These are phyloP conservation scores for Aphanocladium album DNA, from an alignment of 2,329 filamentous ascomycete genomes.

Conservation along the genomic window DNA sequence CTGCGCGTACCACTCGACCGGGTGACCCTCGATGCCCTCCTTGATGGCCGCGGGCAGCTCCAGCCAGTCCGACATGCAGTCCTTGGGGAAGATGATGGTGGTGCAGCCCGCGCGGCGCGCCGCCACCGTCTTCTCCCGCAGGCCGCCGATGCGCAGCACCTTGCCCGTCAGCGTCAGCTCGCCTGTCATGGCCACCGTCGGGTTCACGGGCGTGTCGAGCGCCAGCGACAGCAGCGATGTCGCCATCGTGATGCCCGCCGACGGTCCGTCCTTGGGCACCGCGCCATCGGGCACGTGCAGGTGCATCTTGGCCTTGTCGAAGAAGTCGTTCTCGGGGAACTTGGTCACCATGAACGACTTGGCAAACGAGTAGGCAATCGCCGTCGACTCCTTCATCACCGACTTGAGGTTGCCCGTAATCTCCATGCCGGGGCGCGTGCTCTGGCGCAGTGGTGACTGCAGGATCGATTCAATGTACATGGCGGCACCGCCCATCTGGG, in stretches of 20 bases:
- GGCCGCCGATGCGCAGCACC: constrained; percentile 86
- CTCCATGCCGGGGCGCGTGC: constrained; percentile 73
- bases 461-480: constrained; percentile 97
- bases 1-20: constrained; percentile 89
- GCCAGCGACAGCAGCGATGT: constrained; percentile 83
- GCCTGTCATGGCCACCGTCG: constrained; percentile 94
- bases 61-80: constrained; percentile 96
- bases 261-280: constrained; percentile 89
- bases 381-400: constrained; percentile 97
- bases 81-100: constrained; percentile 88
- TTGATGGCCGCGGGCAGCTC: constrained; percentile 99
- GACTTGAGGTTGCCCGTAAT: constrained; percentile 92
- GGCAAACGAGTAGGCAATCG: constrained; percentile 92
- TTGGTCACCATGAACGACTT: constrained; percentile 81
- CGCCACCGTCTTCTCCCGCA: constrained; percentile 96
- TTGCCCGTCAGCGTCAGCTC: constrained; percentile 96
- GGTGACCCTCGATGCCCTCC: constrained; percentile 84
- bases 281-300: constrained; percentile 95
- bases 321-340: constrained; percentile 90
- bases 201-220: constrained; percentile 70
- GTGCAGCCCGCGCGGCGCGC: constrained; percentile 87
- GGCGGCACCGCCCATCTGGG: constrained; percentile 90
- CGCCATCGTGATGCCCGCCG: constrained; percentile 97
- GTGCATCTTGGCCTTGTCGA: constrained; percentile 92
- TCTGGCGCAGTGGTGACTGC: constrained; percentile 70